These are phyloP conservation scores for Diatrype stigma DNA, from an alignment of 2,329 filamentous ascomycete species.

Conservation along the genomic window DNA sequence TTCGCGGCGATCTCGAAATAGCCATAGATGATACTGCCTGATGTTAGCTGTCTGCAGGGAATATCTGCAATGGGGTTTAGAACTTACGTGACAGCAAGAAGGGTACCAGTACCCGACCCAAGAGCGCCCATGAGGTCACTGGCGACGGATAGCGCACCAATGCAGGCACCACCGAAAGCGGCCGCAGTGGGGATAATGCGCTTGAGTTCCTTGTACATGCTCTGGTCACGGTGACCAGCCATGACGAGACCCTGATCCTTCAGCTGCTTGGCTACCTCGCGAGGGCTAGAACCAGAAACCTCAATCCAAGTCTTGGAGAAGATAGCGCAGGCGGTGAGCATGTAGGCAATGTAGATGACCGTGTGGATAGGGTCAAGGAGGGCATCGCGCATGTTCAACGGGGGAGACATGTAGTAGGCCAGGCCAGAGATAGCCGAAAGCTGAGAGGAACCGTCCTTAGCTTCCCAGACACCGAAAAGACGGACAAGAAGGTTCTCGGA, in stretches of 20 bases:
- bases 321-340: constrained; percentile 94
- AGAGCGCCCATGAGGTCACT: constrained; percentile 95
- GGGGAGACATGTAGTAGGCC: constrained; percentile 99
- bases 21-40: constrained; percentile 85
- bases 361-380: constrained; percentile 97
- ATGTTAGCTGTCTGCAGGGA: constrained; percentile 30
- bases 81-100: constrained; percentile 95
- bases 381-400: constrained; percentile 94
- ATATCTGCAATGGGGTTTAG: constrained; percentile 1
- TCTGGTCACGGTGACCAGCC: constrained; percentile 98
- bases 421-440: constrained; percentile 90
- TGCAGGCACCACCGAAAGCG: constrained; percentile 97
- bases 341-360: constrained; percentile 90
- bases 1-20: constrained; percentile 99
- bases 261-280: constrained; percentile 98
- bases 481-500: constrained; percentile 97
- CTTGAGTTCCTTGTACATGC: constrained; percentile 99
- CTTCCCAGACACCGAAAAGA: constrained; percentile 97
- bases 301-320: constrained; percentile 99
- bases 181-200: constrained; percentile 97
- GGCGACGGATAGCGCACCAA: constrained; percentile 92
- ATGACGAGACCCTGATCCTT: constrained; percentile 99
- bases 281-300: constrained; percentile 94
- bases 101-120: constrained; percentile 93
- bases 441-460: constrained; percentile 92